Conservation (phyloP, 306 rosid genomes). For the Psophocarpus tetragonolobus region DNA sequence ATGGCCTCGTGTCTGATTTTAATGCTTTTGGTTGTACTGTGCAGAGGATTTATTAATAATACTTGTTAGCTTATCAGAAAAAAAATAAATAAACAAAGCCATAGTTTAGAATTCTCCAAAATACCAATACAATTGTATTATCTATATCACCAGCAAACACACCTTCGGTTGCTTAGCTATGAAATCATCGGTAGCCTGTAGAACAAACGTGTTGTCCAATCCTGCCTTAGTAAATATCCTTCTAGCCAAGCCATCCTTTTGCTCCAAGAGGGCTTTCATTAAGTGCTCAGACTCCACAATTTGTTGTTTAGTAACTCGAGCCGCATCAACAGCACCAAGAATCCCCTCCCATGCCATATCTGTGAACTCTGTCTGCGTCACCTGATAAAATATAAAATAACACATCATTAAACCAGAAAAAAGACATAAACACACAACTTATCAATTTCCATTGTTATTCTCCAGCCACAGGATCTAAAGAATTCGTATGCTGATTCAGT, state of each 20-base stretch:
- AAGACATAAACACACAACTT: not conserved
- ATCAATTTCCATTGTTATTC: not conserved
- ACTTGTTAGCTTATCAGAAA: too few relatives aligned
- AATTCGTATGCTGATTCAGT: slow-evolving; percentile 5
- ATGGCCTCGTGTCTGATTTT: too few relatives aligned
- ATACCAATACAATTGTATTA: not conserved
- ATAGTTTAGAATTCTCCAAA: not conserved
- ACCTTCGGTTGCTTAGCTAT: slow-evolving; percentile 89
- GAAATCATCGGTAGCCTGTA: slow-evolving; percentile 85
- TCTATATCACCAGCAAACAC: slow-evolving; percentile 24
- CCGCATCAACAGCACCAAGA: slow-evolving; percentile 82
- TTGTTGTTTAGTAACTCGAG: slow-evolving; percentile 76
- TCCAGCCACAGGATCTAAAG: not conserved
- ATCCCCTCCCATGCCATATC: slow-evolving; percentile 99
- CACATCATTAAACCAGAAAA: not conserved
- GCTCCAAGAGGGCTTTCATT: slow-evolving; percentile 97
- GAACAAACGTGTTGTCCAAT: slow-evolving; percentile 78
- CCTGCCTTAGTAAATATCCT: slow-evolving; percentile 92
- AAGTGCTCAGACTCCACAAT: slow-evolving; percentile 92
- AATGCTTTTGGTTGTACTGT: too few relatives aligned
- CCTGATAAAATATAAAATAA: slow-evolving; percentile 45
- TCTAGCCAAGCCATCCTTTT: slow-evolving; percentile 88
- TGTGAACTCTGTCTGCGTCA: slow-evolving; percentile 74
- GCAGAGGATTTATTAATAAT: too few relatives aligned
- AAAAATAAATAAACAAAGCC: slow-evolving; percentile 31